A percentile compares a stretch with the other conserved stretches of the same genome.
phyloP scores from a whole-genome alignment of 257 asterid genomes.

The Solanum bukasovii region DNA sequence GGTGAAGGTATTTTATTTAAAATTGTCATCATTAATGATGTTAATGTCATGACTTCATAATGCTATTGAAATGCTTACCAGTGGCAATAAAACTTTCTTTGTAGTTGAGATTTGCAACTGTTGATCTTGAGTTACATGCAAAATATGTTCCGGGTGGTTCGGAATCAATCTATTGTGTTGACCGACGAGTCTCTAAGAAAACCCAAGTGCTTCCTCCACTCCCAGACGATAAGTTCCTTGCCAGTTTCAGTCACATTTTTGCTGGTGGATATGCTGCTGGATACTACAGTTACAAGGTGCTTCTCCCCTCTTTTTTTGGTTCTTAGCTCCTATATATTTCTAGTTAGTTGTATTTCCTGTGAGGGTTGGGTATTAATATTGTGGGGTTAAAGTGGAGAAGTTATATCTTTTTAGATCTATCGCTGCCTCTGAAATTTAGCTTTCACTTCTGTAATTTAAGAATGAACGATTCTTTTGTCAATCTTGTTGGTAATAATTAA shows the following conservation, averaged over 20 bases:
- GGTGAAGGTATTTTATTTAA: not conserved
- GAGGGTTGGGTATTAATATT: not conserved
- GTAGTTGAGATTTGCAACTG: conserved; percentile 76
- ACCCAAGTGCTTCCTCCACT: conserved; percentile 86
- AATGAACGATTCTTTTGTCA: not conserved
- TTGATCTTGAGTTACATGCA: conserved; percentile 82
- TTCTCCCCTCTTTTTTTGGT: not conserved
- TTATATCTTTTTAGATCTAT: not conserved
- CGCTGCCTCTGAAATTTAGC: not conserved
- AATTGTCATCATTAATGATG: not conserved
- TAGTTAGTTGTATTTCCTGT: not conserved
- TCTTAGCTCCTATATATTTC: not conserved
- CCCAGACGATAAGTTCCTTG: conserved; percentile 81
- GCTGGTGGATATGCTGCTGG: conserved; percentile 99
- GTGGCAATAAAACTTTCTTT: conserved; percentile 7
- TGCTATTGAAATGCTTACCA: not conserved
- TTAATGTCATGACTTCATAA: not conserved
- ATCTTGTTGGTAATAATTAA: not conserved
- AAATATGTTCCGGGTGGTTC: conserved; percentile 78
- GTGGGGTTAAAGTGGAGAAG: not conserved
- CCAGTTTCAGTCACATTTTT: conserved; percentile 88
- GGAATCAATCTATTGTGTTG: conserved; percentile 76
- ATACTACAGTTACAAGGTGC: conserved; percentile 96
- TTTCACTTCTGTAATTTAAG: not conserved
- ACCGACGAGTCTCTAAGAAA: conserved; percentile 54